Evolutionary conservation across 306 rosid genomes (phyloP), one percentile per base, ranked within the genome.

Genomic region (Corylus americana): DNA sequence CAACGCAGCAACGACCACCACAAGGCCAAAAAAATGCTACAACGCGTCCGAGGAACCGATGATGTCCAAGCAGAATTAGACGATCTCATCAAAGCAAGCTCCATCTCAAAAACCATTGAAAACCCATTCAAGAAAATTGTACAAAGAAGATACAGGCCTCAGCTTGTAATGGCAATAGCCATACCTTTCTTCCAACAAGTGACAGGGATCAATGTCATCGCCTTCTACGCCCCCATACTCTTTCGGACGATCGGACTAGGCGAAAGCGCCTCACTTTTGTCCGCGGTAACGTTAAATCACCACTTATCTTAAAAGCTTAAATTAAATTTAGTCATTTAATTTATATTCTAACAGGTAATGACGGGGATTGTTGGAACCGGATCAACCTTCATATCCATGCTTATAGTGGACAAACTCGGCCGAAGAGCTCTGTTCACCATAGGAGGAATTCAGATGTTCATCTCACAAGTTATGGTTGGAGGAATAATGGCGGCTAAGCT

Each of bases 21-120:
- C 16, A 75, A 53, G 4, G 91, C 88, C 50, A 78, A 72, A 71
- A 66, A 14, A 45, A 85, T 85, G 85, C 83, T 87, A 25, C 85
- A 61, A 27, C 83, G 47, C 29, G 67, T 79, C 25, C 73, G 83
- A 22, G 83, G 83, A 20, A 73, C 74, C 11, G 55, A 73, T 0
- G 83, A 73, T 1, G 67, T 79, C 1, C 66, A 79, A 10, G 55
- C 53, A 16, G 83, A 79, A 37, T 71, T 79, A 0, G 73, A 79
- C 16, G 83, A 79, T 73, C 73, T 79, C 2, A 29, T 63, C 37
- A 39, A 51, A n/a, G 77, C 83, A 11, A 79, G 22, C 37, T 70
- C 63, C 17, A 53, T 39, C 0, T 50, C 78, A 1, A 79, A 61
- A 39, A 14, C 64, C 0, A 51, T 49, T n/a, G n/a, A 62, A 35